phyloP scores from a whole-genome alignment of 2,329 filamentous ascomycete genomes.

The Sclerotinia sclerotiorum region DNA sequence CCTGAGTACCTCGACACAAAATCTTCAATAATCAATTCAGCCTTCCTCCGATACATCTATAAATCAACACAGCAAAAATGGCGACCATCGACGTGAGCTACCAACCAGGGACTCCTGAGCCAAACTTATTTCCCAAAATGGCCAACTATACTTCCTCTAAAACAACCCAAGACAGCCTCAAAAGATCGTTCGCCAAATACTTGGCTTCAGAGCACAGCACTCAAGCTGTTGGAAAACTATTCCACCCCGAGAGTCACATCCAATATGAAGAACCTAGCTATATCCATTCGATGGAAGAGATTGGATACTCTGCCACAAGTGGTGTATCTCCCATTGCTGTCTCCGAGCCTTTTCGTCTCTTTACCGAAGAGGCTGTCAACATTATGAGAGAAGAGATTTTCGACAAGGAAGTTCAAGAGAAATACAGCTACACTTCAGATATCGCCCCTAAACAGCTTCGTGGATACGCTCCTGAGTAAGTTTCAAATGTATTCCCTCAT shows the following conservation, averaged over 20 bases:
- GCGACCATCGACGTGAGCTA: slow-evolving; percentile 34
- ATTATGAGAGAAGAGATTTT: slow-evolving; percentile 64
- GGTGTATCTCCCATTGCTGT: slow-evolving; percentile 64
- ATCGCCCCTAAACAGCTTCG: slow-evolving; percentile 56
- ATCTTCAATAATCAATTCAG: neutral
- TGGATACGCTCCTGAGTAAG: slow-evolving; percentile 57
- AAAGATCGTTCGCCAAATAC: slow-evolving; percentile 40
- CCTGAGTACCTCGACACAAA: neutral
- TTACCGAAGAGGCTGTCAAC: slow-evolving; percentile 59
- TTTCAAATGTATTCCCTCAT: slow-evolving; percentile 27
- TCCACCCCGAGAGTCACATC: slow-evolving; percentile 57
- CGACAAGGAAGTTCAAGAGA: slow-evolving; percentile 54
- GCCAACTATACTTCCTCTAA: slow-evolving; percentile 36
- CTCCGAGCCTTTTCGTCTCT: slow-evolving; percentile 64
- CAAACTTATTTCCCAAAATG: slow-evolving; percentile 32
- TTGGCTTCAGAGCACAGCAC: slow-evolving; percentile 37
- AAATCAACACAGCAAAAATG: slow-evolving; percentile 27
- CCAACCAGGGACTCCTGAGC: slow-evolving; percentile 33
- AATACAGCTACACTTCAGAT: slow-evolving; percentile 59
- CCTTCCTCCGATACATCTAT: neutral
- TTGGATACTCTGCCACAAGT: slow-evolving; percentile 53
- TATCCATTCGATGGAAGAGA: slow-evolving; percentile 60
- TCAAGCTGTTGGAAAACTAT: slow-evolving; percentile 42
- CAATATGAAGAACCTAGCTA: slow-evolving; percentile 51
- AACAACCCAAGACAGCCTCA: slow-evolving; percentile 38